Percentiles rank a stretch among this genome's conserved stretches.
Conservation (phyloP, 805 yeast species). For the Candida rishiriensis region DNA sequence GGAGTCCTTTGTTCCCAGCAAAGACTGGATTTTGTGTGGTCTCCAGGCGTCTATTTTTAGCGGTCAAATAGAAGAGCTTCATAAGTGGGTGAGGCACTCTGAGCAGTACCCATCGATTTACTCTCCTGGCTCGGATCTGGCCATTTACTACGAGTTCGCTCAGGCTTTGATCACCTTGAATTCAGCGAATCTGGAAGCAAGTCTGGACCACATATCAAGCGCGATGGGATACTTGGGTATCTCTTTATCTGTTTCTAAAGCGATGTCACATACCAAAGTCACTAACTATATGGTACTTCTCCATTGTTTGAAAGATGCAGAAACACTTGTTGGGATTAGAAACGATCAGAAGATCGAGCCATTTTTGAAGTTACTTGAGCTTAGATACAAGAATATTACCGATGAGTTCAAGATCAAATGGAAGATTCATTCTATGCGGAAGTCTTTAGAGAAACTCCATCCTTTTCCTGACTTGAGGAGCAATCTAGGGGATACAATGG, state of each 20-base stretch:
- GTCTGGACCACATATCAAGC: slow-evolving; percentile 38
- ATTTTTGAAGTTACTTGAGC: slow-evolving; percentile 13
- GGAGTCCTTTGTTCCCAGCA: slow-evolving; percentile 29
- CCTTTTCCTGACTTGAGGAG: slow-evolving; percentile 19
- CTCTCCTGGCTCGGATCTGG: slow-evolving; percentile 47
- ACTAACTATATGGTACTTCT: slow-evolving; percentile 46
- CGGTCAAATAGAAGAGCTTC: slow-evolving; percentile 48
- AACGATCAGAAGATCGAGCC: slow-evolving; percentile 11
- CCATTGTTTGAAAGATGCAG: slow-evolving; percentile 61
- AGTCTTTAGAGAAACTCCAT: slow-evolving; percentile 30
- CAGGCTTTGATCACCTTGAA: slow-evolving; percentile 49
- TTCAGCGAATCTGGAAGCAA: slow-evolving; percentile 28
- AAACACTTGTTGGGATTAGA: slow-evolving; percentile 29
- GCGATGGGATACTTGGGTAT: slow-evolving; percentile 60
- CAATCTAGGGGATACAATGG: slow-evolving; percentile 47
- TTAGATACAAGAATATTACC: slow-evolving; percentile 22
- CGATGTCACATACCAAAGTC: slow-evolving; percentile 48
- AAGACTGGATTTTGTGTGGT: slow-evolving; percentile 64
- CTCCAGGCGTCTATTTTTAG: slow-evolving; percentile 69
- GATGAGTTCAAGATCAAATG: slow-evolving; percentile 41
- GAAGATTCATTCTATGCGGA: slow-evolving; percentile 42
- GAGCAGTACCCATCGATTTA: slow-evolving; percentile 32
- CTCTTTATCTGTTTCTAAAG: slow-evolving; percentile 45
- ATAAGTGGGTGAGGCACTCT: slow-evolving; percentile 54
- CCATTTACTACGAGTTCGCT: slow-evolving; percentile 63